Conservation (phyloP, 208 protist species). For the Blechomonas ayalai region DNA sequence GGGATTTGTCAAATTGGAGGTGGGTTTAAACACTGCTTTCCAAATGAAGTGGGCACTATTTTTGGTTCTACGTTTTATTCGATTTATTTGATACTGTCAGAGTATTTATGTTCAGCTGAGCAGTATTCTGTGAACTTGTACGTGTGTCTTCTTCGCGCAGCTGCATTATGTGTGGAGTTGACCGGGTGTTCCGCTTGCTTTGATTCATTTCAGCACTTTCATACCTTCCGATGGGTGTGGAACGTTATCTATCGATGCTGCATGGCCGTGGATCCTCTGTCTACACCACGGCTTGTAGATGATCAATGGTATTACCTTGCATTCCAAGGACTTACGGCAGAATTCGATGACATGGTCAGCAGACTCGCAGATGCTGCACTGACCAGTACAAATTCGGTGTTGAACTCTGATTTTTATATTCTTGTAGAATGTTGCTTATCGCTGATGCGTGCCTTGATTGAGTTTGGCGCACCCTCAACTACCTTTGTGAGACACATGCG, state of each 20-base stretch:
- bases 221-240: conserved; percentile 8
- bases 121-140: conserved; percentile 5
- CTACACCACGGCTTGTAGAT: conserved; percentile 2
- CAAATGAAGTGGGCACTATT: too few species aligned
- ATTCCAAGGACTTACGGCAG: background rate
- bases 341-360: conserved; percentile 6
- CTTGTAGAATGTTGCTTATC: conserved; percentile 1
- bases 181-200: background rate
- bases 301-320: conserved; percentile 6
- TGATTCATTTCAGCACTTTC: conserved; percentile 11
- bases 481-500: conserved; percentile 11
- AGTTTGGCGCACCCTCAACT: conserved; percentile 4
- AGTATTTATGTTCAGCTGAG: conserved; percentile 6
- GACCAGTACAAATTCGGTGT: conserved; percentile 3
- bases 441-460: conserved; percentile 7
- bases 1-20: too few species aligned
- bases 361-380: conserved; percentile 1
- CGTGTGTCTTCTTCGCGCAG: conserved; percentile 1
- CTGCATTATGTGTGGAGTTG: conserved; percentile 1
- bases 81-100: conserved; percentile 6
- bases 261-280: conserved; percentile 8
- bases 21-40: too few species aligned
- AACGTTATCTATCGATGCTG: conserved; percentile 16
- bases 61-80: conserved; percentile 6
- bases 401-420: conserved; percentile 1